Base-by-base conservation (phyloP, 2,329 filamentous ascomycete genomes). In the Phialophora tarda region DNA sequence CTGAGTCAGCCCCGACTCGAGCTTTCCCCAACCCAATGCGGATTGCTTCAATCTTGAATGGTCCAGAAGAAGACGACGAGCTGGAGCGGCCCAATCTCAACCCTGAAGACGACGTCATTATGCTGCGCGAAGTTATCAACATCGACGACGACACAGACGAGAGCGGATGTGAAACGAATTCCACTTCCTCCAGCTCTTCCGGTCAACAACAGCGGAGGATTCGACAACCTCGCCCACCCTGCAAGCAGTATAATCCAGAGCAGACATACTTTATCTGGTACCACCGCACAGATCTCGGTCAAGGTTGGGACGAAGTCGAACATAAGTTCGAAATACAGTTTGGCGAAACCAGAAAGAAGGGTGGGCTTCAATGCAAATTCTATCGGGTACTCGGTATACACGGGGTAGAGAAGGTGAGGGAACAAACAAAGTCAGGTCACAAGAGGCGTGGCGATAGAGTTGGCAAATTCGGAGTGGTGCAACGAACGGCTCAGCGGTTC, bases 231-330 rank as follows among this genome's bases (percentile, higher is more conserved):
- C 78, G 80, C 3, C 74, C 77, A 5, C 78, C 79, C n/a, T 76
- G 80, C 4, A 80, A 79, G 28, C 81, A 80, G 72, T 82, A 82
- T 72, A 77, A 78, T 53, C 76, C 79, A 59, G 81, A 82, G 73
- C 79, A 82, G 66, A 78, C 78, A 75, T 80, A 79, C 71, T 82
- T 82, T 66, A 82, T 82, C 67, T 83, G 81, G 81, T 83, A 82
- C 69, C 79, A 82, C 71, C 79, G 80, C 7, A 79, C 80, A 28
- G 81, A 82, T 69, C 75, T 82, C 28, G 75, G 75, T 54, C 4
- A 56, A 72, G 78, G 81, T 66, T 83, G 81, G 81, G 79, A 79
- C 66, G 76, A 80, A 66, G 78, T 82, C 24, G 76, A 77, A 28
- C 76, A 80, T 61, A 77, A 75, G 63, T 83, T 81, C 69, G 79